phyloP scores from a whole-genome alignment of 352 stramenopile genomes.

The Phytophthora multivora region DNA sequence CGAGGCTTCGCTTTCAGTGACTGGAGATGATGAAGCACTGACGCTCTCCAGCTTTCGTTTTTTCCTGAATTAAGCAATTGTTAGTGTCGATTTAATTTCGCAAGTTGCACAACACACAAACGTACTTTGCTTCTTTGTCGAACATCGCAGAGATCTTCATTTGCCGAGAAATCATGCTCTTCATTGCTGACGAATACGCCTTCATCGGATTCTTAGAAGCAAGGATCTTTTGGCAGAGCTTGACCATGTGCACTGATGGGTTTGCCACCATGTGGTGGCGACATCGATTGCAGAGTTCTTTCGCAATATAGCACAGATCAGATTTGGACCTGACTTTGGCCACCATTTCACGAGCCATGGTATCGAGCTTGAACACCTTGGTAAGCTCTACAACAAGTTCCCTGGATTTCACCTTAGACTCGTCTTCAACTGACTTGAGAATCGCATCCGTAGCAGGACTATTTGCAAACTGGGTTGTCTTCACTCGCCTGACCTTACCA shows the following conservation, averaged over 20 bases:
- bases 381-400: conserved; percentile 67
- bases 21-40: conserved; percentile 51
- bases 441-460: conserved; percentile 66
- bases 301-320: conserved; percentile 75
- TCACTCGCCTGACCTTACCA: conserved; percentile 67
- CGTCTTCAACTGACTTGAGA: conserved; percentile 60
- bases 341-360: conserved; percentile 75
- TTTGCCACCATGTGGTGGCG: conserved; percentile 84
- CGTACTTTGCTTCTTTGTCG: conserved; percentile 75
- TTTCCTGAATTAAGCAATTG: conserved; percentile 50
- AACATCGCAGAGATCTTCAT: conserved; percentile 82
- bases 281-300: conserved; percentile 78
- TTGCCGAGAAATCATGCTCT: conserved; percentile 85
- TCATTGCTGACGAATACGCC: conserved; percentile 85
- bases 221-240: conserved; percentile 76
- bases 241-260: conserved; percentile 82
- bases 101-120: conserved; percentile 10
- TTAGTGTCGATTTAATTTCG: conserved; percentile 9
- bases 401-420: conserved; percentile 56
- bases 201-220: conserved; percentile 79
- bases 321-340: conserved; percentile 61
- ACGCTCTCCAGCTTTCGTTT: conserved; percentile 72
- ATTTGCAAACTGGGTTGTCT: conserved; percentile 71
- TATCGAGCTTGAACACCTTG: conserved; percentile 80
- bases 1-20: conserved; percentile 66